Conservation (phyloP, 1,284 basidiomycete species). For the Ustilago shanxiensis region DNA sequence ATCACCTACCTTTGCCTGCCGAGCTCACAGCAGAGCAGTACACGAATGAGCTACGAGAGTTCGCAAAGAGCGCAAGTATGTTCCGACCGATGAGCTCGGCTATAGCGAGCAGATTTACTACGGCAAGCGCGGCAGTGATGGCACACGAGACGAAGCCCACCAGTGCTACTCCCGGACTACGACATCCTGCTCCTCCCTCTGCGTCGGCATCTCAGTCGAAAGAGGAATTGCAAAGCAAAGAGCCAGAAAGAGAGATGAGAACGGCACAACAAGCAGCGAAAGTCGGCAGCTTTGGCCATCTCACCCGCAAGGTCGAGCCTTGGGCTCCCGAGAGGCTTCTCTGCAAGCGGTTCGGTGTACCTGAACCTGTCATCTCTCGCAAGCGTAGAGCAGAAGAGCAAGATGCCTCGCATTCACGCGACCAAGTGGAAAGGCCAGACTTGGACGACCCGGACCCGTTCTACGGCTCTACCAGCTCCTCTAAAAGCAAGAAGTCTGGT, state of each 20-base stretch:
- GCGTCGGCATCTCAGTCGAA: constrained; percentile 22
- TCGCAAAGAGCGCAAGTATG: constrained; percentile 85
- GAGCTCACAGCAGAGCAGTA: constrained; percentile 75
- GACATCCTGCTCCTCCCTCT: constrained; percentile 71
- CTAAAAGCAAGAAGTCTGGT: constrained; percentile 2
- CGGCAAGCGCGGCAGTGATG: constrained; percentile 73
- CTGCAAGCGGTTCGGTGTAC: constrained; percentile 94
- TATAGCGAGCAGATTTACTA: constrained; percentile 91
- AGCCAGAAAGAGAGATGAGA: constrained; percentile 72
- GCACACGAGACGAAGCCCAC: constrained; percentile 70
- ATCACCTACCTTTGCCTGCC: constrained; percentile 73
- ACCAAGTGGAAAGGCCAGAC: neutral
- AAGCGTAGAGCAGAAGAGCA: constrained; percentile 8
- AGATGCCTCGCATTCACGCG: neutral
- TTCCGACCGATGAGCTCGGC: constrained; percentile 92
- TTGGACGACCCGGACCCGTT: constrained; percentile 29
- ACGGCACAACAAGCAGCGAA: constrained; percentile 84
- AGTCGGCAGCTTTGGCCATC: constrained; percentile 85
- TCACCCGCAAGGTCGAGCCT: constrained; percentile 80
- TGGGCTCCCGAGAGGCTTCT: constrained; percentile 87
- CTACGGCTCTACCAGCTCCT: constrained; percentile 20
- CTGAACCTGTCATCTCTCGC: constrained; percentile 75
- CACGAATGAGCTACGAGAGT: constrained; percentile 86
- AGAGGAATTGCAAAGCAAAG: constrained; percentile 65
- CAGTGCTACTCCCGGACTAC: constrained; percentile 74